Conservation (phyloP, 2,329 filamentous ascomycete genomes). For the Aureobasidium vineae region DNA sequence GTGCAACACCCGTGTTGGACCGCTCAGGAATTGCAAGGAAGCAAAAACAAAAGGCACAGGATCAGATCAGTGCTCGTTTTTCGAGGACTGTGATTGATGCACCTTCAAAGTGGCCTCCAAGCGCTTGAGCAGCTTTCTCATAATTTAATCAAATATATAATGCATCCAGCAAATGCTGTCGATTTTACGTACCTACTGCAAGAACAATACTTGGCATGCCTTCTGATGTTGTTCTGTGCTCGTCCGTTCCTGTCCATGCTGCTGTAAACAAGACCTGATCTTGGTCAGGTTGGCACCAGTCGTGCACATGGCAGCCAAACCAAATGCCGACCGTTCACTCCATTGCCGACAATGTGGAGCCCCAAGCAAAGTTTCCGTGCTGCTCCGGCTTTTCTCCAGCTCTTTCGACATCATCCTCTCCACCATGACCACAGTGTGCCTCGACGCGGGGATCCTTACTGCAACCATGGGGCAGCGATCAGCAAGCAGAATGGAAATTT, state of each 20-base stretch:
- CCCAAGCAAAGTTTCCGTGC: neutral
- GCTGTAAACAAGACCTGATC: neutral
- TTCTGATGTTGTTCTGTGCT: neutral
- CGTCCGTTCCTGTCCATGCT: neutral
- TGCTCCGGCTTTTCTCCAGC: constrained; percentile 16
- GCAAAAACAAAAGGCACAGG: constrained; percentile 54
- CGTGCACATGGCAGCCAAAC: neutral
- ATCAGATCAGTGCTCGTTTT: constrained; percentile 51
- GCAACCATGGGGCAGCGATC: constrained; percentile 14
- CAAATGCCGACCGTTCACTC: constrained; percentile 7
- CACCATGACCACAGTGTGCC: constrained; percentile 13
- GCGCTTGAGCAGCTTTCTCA: neutral
- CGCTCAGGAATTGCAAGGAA: constrained; percentile 69
- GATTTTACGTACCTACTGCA: neutral
- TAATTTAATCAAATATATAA: neutral
- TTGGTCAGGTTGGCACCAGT: neutral
- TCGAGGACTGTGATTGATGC: constrained; percentile 51
- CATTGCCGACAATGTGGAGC: constrained; percentile 18
- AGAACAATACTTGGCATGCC: neutral
- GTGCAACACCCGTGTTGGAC: constrained; percentile 86
- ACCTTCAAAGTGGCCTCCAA: constrained; percentile 45
- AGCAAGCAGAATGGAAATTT: neutral
- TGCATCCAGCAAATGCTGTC: neutral
- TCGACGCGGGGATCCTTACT: neutral
- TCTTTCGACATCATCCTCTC: constrained; percentile 26